Conservation (phyloP, 805 yeast species). For the Metschnikowia santaceciliae region DNA sequence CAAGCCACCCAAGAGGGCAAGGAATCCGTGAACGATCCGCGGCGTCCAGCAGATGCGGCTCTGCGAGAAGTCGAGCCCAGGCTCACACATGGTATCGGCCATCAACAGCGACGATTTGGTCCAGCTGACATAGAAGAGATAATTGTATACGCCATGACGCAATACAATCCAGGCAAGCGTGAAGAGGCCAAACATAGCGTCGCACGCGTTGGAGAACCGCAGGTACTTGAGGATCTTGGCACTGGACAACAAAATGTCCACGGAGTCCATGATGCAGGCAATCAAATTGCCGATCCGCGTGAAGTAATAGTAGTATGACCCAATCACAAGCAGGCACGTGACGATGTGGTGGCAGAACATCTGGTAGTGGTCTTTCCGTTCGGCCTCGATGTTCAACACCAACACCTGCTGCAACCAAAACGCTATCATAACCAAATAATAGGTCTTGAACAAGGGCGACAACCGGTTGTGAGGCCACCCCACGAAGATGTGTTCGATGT, state of each 20-base stretch:
- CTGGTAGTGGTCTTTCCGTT: conserved; percentile 77
- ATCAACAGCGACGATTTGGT: conserved; percentile 39
- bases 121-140: conserved; percentile 58
- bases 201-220: conserved; percentile 59
- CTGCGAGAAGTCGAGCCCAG: conserved; percentile 13
- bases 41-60: conserved; percentile 44
- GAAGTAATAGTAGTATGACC: conserved; percentile 71
- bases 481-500: conserved; percentile 54
- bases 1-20: conserved; percentile 55
- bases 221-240: conserved; percentile 80
- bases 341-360: conserved; percentile 89
- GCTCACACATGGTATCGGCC: conserved; percentile 42
- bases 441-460: conserved; percentile 51
- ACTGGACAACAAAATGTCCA: conserved; percentile 63
- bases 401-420: conserved; percentile 80
- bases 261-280: conserved; percentile 76
- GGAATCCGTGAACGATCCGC: conserved; percentile 43
- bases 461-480: conserved; percentile 75
- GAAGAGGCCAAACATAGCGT: conserved; percentile 62
- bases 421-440: conserved; percentile 69
- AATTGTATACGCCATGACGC: conserved; percentile 73
- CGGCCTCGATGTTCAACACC: conserved; percentile 71
- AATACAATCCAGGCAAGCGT: conserved; percentile 63
- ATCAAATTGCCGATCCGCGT: conserved; percentile 77
- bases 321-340: conserved; percentile 61